Base-by-base conservation (phyloP, 768 basidiomycete genomes). In the Kwoniella dejecticola region DNA sequence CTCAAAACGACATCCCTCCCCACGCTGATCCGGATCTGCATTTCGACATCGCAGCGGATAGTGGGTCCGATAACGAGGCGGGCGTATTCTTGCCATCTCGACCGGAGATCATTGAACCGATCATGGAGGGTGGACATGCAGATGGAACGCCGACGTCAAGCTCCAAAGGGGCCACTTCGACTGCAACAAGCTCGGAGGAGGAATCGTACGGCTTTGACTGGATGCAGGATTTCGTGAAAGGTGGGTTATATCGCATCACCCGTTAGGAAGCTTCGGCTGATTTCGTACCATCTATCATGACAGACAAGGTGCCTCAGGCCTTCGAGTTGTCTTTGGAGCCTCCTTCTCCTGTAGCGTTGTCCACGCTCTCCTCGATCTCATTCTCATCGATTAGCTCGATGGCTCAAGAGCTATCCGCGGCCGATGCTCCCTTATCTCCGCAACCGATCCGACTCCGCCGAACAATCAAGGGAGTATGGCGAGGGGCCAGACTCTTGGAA, bases 291-390 rank as follows among this genome's bases (percentile, higher is more conserved):
- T 19, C 33, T 11, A 24, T 19, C 17, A 12, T 23, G 8, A 31
- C 29, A 52, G 49, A 29, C 13, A 60, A 60, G 17, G 30, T 29
- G 13, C 58, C 48, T 19, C 30, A 27, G 13, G 52, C 44, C 15
- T 52, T 44, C 12, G 6, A n/a, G 24, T 12, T 13, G 7, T 63
- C 62, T 4, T 57, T 48, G 19, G 1, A 45, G 26, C 4, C 29
- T 15, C 26, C 29, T 38, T 47, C 50, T 17, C 30, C 50, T 15
- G 8, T 23, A 2, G 38, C 10, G 13, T 55, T 33, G 29, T 38
- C 36, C 5, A 30, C 62, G n/a, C 63, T 57, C 12, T 64, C 63
- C 11, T 50, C 63, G 7, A 60, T 54, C n/a, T 23, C 40, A 21
- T 59, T 53, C 29, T 55, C 57, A 4, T 24, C 53, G n/a, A n/a